Conservation (phyloP, 2,329 filamentous ascomycete genomes). For the Cladosporium sp. region DNA sequence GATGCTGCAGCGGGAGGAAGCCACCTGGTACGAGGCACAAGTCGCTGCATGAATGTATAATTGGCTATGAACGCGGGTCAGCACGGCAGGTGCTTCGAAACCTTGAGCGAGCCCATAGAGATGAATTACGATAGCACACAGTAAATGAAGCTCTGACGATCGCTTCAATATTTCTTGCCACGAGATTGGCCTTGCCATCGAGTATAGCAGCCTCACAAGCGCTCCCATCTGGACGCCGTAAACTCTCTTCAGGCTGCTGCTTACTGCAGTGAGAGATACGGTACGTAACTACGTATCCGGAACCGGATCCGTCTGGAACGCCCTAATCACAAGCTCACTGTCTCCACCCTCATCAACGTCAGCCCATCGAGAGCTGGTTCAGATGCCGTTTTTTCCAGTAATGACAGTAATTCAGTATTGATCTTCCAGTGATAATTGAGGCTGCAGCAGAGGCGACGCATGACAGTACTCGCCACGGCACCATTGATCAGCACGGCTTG, state of each 20-base stretch:
- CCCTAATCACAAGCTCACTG: constrained; percentile 1
- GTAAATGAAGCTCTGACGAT: not conserved
- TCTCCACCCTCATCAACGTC: constrained; percentile 1
- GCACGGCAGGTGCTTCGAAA: not conserved
- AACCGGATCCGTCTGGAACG: not conserved
- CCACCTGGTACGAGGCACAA: constrained; percentile 53
- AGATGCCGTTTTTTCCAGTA: not conserved
- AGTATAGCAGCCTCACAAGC: not conserved
- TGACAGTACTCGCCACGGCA: not conserved
- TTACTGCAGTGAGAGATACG: not conserved
- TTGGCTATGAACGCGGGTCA: not conserved
- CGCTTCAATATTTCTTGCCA: not conserved
- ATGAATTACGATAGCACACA: constrained; percentile 16
- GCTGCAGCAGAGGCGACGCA: not conserved
- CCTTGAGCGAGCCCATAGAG: not conserved
- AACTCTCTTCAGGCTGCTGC: not conserved
- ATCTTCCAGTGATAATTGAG: not conserved
- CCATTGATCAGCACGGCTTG: not conserved
- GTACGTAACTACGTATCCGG: not conserved
- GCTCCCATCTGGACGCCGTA: not conserved
- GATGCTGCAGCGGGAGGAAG: constrained; percentile 76
- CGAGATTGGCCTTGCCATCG: not conserved
- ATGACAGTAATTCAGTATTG: not conserved
- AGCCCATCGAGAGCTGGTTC: not conserved
- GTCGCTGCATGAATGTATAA: constrained; percentile 30